A percentile compares a stretch with the other conserved stretches of the same genome.
Conservation (phyloP, 73 alveolate genomes). For the Paraurostyla sp. region DNA sequence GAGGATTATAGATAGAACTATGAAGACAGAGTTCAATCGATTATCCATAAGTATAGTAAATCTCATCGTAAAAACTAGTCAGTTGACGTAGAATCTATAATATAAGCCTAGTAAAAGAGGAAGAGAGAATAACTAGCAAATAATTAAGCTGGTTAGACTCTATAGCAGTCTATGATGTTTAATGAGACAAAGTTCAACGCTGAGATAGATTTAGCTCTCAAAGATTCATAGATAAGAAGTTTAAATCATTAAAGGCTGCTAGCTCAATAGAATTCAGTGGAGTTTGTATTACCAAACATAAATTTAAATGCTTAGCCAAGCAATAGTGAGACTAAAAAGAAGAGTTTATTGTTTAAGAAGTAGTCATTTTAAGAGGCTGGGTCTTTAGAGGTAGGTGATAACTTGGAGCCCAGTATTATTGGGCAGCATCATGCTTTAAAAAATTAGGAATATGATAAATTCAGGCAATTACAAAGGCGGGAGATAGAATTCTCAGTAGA, state of each 20-base stretch:
- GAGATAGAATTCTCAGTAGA: not conserved
- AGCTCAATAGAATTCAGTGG: no score
- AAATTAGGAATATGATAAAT: constrained; percentile 27
- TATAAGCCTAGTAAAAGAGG: not conserved
- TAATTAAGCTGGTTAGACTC: not conserved
- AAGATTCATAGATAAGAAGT: constrained; percentile 18
- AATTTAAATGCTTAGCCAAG: no score
- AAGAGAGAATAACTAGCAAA: not conserved
- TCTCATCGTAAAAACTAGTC: not conserved
- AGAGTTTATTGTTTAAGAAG: no score
- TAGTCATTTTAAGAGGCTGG: no score
- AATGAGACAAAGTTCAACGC: not conserved
- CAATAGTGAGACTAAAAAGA: no score
- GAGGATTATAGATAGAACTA: constrained; percentile 6
- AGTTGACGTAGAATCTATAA: constrained; percentile 12
- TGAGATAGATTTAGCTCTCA: not conserved
- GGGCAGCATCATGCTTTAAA: constrained; percentile 28
- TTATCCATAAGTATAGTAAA: not conserved
- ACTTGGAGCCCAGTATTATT: not conserved
- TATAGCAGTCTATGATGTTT: not conserved
- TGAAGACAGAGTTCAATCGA: not conserved
- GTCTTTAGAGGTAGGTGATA: no score
- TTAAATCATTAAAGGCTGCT: not conserved
- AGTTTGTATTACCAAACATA: no score
- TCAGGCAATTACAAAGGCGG: not conserved